Percentiles rank a stretch among this genome's conserved stretches.
Evolutionary conservation across 108 stramenopile species (phyloP).

Genomic region (Cyclotella choctawhatcheeana): DNA sequence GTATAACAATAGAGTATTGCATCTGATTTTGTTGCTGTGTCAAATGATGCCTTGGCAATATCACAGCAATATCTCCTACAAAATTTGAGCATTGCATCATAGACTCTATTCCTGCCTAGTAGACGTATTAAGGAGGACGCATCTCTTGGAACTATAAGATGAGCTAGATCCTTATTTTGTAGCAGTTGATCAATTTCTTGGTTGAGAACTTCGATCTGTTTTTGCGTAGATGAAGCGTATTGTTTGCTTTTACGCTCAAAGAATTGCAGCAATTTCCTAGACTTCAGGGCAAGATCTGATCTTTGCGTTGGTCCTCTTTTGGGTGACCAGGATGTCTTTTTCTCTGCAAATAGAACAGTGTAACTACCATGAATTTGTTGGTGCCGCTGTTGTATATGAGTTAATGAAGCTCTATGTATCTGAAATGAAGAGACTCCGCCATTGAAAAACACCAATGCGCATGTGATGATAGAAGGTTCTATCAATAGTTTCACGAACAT

Average conservation of each 20-base stretch:
- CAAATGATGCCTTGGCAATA: slow-evolving; percentile 13
- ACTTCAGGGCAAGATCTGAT: neutral
- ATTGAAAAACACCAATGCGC: too few relatives aligned
- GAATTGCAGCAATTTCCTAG: neutral
- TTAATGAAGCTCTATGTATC: too few relatives aligned
- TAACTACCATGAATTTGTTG: too few relatives aligned
- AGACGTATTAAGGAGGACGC: slow-evolving; percentile 34
- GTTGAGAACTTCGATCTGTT: neutral
- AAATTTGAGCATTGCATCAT: slow-evolving; percentile 41
- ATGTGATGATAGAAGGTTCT: too few relatives aligned
- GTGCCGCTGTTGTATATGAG: too few relatives aligned
- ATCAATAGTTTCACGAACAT: too few relatives aligned
- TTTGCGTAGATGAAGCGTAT: too few relatives aligned
- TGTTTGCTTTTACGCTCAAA: neutral
- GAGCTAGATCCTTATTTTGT: slow-evolving; percentile 9
- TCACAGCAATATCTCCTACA: slow-evolving; percentile 34
- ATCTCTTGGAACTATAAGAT: slow-evolving; percentile 23
- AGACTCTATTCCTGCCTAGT: slow-evolving; percentile 27
- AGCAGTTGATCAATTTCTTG: neutral
- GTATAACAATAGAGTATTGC: slow-evolving; percentile 38
- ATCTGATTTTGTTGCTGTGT: slow-evolving; percentile 5
- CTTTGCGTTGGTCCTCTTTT: too few relatives aligned
- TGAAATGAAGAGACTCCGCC: too few relatives aligned
- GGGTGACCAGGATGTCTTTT: too few relatives aligned
- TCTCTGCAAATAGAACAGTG: too few relatives aligned